Evolutionary conservation across 2,329 filamentous ascomycete species (phyloP).

Genomic region (Endocalyx cinctus): DNA sequence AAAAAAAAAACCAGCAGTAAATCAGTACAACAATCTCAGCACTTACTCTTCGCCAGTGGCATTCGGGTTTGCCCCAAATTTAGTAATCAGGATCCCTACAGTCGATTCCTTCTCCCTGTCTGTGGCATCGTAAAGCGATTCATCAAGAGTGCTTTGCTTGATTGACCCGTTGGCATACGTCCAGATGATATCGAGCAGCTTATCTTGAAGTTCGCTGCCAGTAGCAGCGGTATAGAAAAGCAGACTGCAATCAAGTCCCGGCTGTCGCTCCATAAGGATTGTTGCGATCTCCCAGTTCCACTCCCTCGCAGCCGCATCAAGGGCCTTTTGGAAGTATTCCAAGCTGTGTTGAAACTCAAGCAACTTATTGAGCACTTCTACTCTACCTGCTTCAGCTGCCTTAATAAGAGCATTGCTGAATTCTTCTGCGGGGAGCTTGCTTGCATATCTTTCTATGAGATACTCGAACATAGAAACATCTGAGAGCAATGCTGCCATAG

Average conservation of each 20-base stretch:
- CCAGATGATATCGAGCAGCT: slow-evolving; percentile 33
- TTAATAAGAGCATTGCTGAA: slow-evolving; percentile 34
- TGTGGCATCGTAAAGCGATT: slow-evolving; percentile 35
- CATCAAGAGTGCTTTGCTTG: slow-evolving; percentile 20
- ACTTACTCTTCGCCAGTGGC: slow-evolving; percentile 34
- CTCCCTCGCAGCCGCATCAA: slow-evolving; percentile 27
- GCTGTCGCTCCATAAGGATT: slow-evolving; percentile 28
- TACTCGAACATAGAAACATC: slow-evolving; percentile 38
- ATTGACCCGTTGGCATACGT: slow-evolving; percentile 27
- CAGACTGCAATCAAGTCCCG: slow-evolving; percentile 29
- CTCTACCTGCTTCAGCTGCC: slow-evolving; percentile 33
- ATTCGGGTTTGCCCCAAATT: slow-evolving; percentile 32
- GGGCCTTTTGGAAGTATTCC: slow-evolving; percentile 28
- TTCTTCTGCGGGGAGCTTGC: slow-evolving; percentile 33
- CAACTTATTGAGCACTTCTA: slow-evolving; percentile 35
- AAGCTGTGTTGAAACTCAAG: slow-evolving; percentile 29
- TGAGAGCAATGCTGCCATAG: slow-evolving; percentile 17
- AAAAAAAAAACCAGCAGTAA: too few species aligned
- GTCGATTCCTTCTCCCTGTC: slow-evolving; percentile 33
- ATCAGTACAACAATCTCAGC: too few species aligned
- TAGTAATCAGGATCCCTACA: slow-evolving; percentile 32
- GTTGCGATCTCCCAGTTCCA: slow-evolving; percentile 35
- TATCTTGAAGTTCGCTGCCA: slow-evolving; percentile 29
- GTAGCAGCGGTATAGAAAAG: slow-evolving; percentile 30
- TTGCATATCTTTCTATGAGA: slow-evolving; percentile 33